These are phyloP conservation scores for sorghum (Sorghum bicolor) DNA, from an alignment of 176 grass and related monocot genomes.

Conservation along the genomic window Sorghum_bicolor_NCBIv3 NC_012870.2:66082501-66083000, in stretches of 20 bases:
- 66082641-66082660: not conserved
- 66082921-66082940: conserved; percentile 42
- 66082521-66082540: not conserved
- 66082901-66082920: conserved; percentile 25
- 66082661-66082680: not conserved
- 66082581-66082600: not conserved
- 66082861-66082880: conserved; percentile 4
- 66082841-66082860: conserved; percentile 64
- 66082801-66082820: conserved; percentile 45
- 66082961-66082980: conserved; percentile 26
- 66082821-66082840: conserved; percentile 37
- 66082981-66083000: conserved; percentile 26
- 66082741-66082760: not conserved
- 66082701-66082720: not conserved
- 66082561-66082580: not conserved
- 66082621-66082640: not conserved
- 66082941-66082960: conserved; percentile 42
- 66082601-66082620: not conserved
- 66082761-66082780: conserved; percentile 32
- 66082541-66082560: not conserved
- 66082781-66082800: conserved; percentile 85
- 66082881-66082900: not conserved
- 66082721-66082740: not conserved
- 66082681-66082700: not conserved
- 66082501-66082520: not conserved